Base-by-base conservation (phyloP, 2,329 filamentous ascomycete genomes). In the Pyrenochaeta sp. region DNA sequence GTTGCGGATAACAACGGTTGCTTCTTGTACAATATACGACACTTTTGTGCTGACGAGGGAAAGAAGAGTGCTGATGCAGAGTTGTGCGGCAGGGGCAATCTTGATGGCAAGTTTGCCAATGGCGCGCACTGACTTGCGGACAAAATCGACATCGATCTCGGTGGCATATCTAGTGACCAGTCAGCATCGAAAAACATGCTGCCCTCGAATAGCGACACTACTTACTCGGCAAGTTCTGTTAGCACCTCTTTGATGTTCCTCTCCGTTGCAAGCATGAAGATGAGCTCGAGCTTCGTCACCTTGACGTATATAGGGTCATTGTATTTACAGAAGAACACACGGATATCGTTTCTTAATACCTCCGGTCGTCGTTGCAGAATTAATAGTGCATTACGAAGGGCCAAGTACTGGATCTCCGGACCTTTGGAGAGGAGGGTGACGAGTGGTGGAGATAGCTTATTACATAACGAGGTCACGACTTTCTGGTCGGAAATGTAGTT, bases 271-370 rank as follows among this genome's bases (percentile, higher is more conserved):
- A 99, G 85, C 95, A 98, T 99, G 77, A 99, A 99, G 63, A 99
- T 98, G 66, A 99, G 85, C 78, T 99, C 95, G 44, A 99, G 84
- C 78, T 99, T 99, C 14, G 95, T 99, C 45, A 99, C 95, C 77
- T 99, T 99, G 79, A 99, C 95, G 75, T 98, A 99, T 61, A 99
- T 99, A 0, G 95, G 95, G 72, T 99, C 95, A 75, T 99, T 99
- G 79, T 99, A 99, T 82, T 99, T 99, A 87, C 95, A 99, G 79
- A 99, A 99, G 79, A 99, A 99, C 29, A 99, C 95, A 41, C 95
- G 87, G 58, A 99, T 98, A 75, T 99, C 95, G 76, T 97, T 98
- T 60, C 92, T 87, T 48, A 99, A 78, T 7, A 99, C 94, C 69
- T 98, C 95, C 0, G 95, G 95, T 50, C 94, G 85, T 66, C 94